Base-by-base conservation (phyloP, 176 grass and related monocot genomes). In the Oryza glaberrima region DNA sequence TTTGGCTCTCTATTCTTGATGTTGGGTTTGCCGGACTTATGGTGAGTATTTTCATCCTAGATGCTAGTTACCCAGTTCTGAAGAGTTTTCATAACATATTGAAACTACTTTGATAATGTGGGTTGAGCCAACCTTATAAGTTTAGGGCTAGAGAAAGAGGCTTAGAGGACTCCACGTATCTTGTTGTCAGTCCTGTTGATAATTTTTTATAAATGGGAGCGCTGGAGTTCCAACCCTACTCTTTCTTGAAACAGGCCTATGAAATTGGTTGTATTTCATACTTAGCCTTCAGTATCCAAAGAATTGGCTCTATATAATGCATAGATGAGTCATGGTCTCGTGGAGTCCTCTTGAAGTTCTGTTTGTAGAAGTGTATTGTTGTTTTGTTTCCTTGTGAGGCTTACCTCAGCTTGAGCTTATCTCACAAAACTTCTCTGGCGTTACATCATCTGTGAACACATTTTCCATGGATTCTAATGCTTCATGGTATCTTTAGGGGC, bases 1-100 rank as follows among this genome's bases (percentile, higher is more conserved):
- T 98, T 86, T 95, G 93, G 93, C 96, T 98, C 75, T 92, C 96
- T 30, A 86, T 98, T 84, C 88, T 96, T 70, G 93, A 98, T 86
- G 78, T 94, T 84, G 96, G 96, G 4, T 94, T 96, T 64, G 89
- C 93, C 79, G 93, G 93, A 88, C 91, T 98, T 80, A 95, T 94
- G 96, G 96, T 98, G 78, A 87, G 83, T 87, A 11, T 77, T 82
- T 70, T 58, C 17, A 79, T 83, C 34, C 66, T 82, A 38, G 13
- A 74, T 63, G 2, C 20, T 82, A 72, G 63, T 22, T 78, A 3
- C 40, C 17, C 14, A 52, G 16, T 83, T 73, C 69, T 67, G 34
- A 72, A 78, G 41, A 38, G 36, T 38, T 20, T 58, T 9, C 13
- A 32, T 20, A 36, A 56, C 9, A 85, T 58, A 65, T 22, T 64